Base-by-base conservation (phyloP, 2,329 filamentous ascomycete genomes). In the Alternaria angustiovoidea region DNA sequence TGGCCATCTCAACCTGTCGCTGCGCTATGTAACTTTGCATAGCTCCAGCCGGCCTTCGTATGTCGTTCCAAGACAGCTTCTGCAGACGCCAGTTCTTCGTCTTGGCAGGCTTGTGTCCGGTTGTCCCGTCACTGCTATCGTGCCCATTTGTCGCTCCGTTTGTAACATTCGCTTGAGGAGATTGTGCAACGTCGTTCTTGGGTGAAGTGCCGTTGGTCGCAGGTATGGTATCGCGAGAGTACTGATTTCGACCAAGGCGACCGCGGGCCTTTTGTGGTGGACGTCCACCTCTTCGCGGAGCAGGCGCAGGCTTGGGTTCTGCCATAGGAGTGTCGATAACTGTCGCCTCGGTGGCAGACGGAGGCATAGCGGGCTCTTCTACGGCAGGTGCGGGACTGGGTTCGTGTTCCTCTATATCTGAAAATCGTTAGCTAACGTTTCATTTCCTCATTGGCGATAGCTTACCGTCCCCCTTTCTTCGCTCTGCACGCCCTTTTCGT, bases 1-100 rank as follows among this genome's bases (percentile, higher is more conserved):
- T 57, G 2, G 92, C 93, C 79, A 96, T 86, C 72, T 97, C 94
- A 7, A 96, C 85, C 77, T 97, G 93, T 58, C 93, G 94, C 66
- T 92, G 88, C 4, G 91, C 90, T 64, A 97, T 97, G 73, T 94
- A 97, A 68, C 95, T 93, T 60, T 96, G 85, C 74, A 97, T 96
- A 20, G 87, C 91, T 4, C 91, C 87, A 6, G 94, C 92, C 9
- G 93, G 89, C 65, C 91, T 88, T 79, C 91, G 92, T 88, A 96
- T 93, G 74, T 97, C 93, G 61, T 89, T 89, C 89, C 96, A 91
- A 28, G 89, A 94, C 58, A 93, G 87, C 68, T 84, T 82, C 54
- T 86, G 82, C 12, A 84, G 78, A 63, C 86, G 82, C 77, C 83
- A 82, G 51, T 84, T 83, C 62, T 83, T 84, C 4, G 82, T 77